These are phyloP conservation scores for Phytophthora sp. DNA, from an alignment of 352 stramenopile species.

Conservation along the genomic window DNA sequence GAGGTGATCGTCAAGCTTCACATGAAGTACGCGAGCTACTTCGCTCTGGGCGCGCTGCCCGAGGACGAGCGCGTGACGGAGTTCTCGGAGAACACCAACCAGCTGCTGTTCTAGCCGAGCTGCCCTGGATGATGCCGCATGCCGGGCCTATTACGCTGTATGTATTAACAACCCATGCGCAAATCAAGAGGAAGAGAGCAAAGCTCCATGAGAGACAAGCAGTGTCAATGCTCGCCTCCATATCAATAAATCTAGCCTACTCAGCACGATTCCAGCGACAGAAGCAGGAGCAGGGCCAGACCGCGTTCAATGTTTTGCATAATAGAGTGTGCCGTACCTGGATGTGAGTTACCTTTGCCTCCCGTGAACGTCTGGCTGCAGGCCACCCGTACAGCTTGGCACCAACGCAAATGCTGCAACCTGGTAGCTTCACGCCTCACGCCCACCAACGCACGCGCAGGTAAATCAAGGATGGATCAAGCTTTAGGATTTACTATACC, in stretches of 20 bases:
- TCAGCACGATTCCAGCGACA: slow-evolving; percentile 32
- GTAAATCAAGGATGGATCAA: too few relatives aligned
- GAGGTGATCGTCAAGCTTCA: slow-evolving; percentile 82
- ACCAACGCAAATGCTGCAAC: too few relatives aligned
- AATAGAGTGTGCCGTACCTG: too few relatives aligned
- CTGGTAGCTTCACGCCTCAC: too few relatives aligned
- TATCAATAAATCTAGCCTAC: slow-evolving; percentile 39
- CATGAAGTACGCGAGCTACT: slow-evolving; percentile 76
- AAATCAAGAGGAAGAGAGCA: slow-evolving; percentile 24
- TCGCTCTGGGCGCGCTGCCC: slow-evolving; percentile 57
- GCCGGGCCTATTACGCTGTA: slow-evolving; percentile 14
- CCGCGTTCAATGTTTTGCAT: slow-evolving; percentile 13
- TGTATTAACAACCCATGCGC: slow-evolving; percentile 28
- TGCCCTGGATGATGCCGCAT: slow-evolving; percentile 5
- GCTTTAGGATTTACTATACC: neutral
- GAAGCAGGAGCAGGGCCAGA: slow-evolving; percentile 20
- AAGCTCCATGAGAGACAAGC: slow-evolving; percentile 26
- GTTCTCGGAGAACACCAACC: slow-evolving; percentile 51
- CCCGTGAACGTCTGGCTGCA: too few relatives aligned
- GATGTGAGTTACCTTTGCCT: too few relatives aligned
- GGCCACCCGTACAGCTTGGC: too few relatives aligned
- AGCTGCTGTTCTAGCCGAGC: slow-evolving; percentile 34
- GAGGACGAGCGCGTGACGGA: slow-evolving; percentile 58
- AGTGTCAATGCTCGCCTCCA: slow-evolving; percentile 26
- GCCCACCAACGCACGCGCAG: too few relatives aligned